A percentile compares a stretch with the other conserved stretches of the same genome.
Conservation (phyloP, 306 rosid species). For the Delonix regia region DNA sequence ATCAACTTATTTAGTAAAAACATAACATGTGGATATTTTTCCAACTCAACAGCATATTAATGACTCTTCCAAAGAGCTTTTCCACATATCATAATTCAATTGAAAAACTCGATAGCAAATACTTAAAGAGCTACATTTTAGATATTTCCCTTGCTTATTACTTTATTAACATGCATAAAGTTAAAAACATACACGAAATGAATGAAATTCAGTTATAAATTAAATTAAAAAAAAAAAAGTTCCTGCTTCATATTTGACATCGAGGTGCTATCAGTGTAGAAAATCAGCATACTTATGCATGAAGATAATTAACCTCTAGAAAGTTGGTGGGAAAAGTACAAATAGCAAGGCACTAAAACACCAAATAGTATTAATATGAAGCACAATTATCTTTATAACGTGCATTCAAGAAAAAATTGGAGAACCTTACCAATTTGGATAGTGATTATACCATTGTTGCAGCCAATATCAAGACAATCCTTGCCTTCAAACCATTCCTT, state of each 20-base stretch:
- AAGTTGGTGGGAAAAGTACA: background rate
- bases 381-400: too few species aligned
- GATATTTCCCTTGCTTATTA: background rate
- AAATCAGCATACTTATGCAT: background rate
- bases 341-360: background rate
- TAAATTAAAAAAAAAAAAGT: background rate
- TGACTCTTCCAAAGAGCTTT: too few species aligned
- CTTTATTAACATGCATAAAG: background rate
- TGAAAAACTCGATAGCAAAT: background rate
- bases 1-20: background rate
- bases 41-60: too few species aligned
- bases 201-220: background rate
- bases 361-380: background rate
- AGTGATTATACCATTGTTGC: conserved; percentile 80
- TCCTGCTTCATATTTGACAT: background rate
- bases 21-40: background rate
- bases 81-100: too few species aligned
- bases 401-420: background rate
- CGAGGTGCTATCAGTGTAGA: too few species aligned
- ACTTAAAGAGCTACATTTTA: background rate
- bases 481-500: conserved; percentile 90
- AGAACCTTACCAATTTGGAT: conserved; percentile 67
- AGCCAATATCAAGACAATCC: conserved; percentile 90
- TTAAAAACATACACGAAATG: background rate
- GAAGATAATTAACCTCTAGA: background rate